Evolutionary conservation across 2,329 filamentous ascomycete species (phyloP).

Genomic region (Stromatinia cepivora): DNA sequence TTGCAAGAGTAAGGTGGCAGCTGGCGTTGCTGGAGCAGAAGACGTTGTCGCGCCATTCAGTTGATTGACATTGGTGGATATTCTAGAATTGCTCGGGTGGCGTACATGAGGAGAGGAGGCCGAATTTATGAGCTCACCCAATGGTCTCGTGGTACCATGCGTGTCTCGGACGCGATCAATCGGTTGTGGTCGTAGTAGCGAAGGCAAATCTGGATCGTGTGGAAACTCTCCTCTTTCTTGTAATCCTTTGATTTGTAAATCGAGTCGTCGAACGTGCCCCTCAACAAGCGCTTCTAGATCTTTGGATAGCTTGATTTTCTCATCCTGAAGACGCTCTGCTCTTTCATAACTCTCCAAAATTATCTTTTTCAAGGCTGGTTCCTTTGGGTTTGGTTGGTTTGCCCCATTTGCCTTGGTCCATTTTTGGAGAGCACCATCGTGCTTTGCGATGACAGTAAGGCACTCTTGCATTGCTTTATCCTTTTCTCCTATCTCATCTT

Average conservation of each 20-base stretch:
- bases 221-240: slow-evolving; percentile 57
- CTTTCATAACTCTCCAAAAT: slow-evolving; percentile 68
- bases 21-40: slow-evolving; percentile 61
- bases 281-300: slow-evolving; percentile 62
- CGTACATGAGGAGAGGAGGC: slow-evolving; percentile 32
- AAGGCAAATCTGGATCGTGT: slow-evolving; percentile 59
- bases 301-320: slow-evolving; percentile 70
- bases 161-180: slow-evolving; percentile 44
- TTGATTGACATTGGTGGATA: slow-evolving; percentile 34
- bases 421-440: slow-evolving; percentile 75
- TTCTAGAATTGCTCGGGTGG: slow-evolving; percentile 37
- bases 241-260: slow-evolving; percentile 61
- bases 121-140: slow-evolving; percentile 34
- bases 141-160: slow-evolving; percentile 30
- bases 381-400: slow-evolving; percentile 71
- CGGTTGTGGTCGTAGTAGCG: slow-evolving; percentile 59
- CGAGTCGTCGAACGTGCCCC: slow-evolving; percentile 63
- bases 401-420: slow-evolving; percentile 78
- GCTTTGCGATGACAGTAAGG: slow-evolving; percentile 66
- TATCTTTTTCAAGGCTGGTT: slow-evolving; percentile 64
- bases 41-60: slow-evolving; percentile 37
- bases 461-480: slow-evolving; percentile 71
- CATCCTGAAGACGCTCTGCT: slow-evolving; percentile 69
- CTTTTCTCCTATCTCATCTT: slow-evolving; percentile 81
- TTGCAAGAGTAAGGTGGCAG: slow-evolving; percentile 59